A percentile compares a stretch with the other conserved stretches of the same genome.
These are phyloP conservation scores for Hanseniaspora mollemarum DNA, from an alignment of 805 yeast genomes.

Conservation along the genomic window DNA sequence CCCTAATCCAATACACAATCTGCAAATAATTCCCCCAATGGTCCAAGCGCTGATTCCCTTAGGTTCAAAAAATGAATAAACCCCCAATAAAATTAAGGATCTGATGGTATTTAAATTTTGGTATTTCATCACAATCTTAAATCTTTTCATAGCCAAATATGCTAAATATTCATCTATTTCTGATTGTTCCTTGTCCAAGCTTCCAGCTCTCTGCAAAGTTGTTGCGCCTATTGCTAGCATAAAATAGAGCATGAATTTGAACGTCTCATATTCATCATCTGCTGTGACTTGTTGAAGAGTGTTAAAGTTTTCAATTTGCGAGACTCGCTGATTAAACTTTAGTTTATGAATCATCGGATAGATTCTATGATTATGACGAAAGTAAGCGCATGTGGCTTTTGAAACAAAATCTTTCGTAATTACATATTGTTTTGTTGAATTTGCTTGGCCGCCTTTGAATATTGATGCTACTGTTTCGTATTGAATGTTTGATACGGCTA, in stretches of 20 bases:
- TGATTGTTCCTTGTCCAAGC: conserved; percentile 30
- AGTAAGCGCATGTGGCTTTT: conserved; percentile 35
- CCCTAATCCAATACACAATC: conserved; percentile 38
- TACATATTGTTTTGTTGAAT: conserved; percentile 19
- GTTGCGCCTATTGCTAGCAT: conserved; percentile 46
- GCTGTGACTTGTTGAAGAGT: conserved; percentile 19
- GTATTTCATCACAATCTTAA: conserved; percentile 31
- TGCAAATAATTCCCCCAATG: conserved; percentile 37
- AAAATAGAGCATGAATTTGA: conserved; percentile 40
- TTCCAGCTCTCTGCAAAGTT: conserved; percentile 35
- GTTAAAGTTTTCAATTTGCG: conserved; percentile 25
- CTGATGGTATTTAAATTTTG: conserved; percentile 35
- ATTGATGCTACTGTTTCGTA: conserved; percentile 26
- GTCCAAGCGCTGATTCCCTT: conserved; percentile 43
- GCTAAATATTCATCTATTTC: conserved; percentile 34
- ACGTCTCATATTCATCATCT: conserved; percentile 23
- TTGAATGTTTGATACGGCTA: conserved; percentile 26
- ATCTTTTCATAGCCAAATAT: conserved; percentile 33
- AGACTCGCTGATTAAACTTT: conserved; percentile 29
- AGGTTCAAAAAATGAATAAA: conserved; percentile 42
- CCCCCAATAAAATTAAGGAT: conserved; percentile 36
- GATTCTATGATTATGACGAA: conserved; percentile 36
- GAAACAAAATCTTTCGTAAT: conserved; percentile 29
- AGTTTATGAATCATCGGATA: conserved; percentile 36
- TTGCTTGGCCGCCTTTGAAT: conserved; percentile 25